These are phyloP conservation scores for Leptodermis oblonga DNA, from an alignment of 257 asterid species.

Conservation along the genomic window DNA sequence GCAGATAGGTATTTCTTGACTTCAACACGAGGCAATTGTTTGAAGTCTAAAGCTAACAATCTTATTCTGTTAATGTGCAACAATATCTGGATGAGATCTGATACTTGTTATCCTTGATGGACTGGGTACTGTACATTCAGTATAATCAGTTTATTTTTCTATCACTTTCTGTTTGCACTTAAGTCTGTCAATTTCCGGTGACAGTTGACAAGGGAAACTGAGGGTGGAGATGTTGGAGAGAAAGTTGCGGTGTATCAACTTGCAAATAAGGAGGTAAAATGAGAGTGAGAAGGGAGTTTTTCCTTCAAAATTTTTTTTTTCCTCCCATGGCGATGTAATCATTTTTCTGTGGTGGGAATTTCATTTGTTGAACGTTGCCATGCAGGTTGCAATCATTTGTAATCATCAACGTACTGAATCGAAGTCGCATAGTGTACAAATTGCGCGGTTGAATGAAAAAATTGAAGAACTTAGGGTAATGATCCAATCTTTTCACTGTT, in stretches of 20 bases:
- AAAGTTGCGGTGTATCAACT: slow-evolving; percentile 60
- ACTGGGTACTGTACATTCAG: not conserved
- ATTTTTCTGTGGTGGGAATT: not conserved
- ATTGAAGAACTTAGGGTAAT: slow-evolving; percentile 82
- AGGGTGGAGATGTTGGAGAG: slow-evolving; percentile 61
- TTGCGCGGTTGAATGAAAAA: slow-evolving; percentile 70
- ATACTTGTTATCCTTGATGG: not conserved
- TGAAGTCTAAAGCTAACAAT: not conserved
- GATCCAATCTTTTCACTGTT: not conserved
- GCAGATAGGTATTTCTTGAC: not conserved
- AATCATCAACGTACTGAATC: slow-evolving; percentile 94
- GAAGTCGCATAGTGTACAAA: slow-evolving; percentile 82
- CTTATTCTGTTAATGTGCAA: not conserved
- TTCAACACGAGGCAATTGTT: not conserved
- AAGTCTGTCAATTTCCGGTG: slow-evolving; percentile 17
- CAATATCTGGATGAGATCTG: not conserved
- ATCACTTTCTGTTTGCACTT: not conserved
- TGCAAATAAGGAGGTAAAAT: slow-evolving; percentile 91
- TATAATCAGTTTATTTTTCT: not conserved
- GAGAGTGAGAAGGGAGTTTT: not conserved
- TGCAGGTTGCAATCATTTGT: slow-evolving; percentile 96
- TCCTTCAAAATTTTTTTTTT: not conserved
- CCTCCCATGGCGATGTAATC: no score
- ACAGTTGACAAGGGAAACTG: slow-evolving; percentile 68
- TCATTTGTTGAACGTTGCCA: slow-evolving; percentile 11